Base-by-base conservation (phyloP, 2,329 filamentous ascomycete species). In the Cytospora leucostoma region DNA sequence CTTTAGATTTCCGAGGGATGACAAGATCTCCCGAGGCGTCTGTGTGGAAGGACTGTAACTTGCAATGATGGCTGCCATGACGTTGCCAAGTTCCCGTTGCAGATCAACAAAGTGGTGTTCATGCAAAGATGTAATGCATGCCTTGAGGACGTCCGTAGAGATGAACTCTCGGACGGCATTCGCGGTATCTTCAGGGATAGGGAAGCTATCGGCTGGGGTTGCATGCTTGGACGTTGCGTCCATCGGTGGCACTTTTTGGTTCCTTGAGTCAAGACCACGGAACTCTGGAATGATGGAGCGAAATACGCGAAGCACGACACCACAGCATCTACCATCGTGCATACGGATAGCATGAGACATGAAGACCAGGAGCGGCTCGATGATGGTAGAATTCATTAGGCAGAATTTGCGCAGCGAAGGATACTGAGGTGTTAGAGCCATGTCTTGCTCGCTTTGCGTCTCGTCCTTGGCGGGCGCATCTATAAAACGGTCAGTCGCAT, bases 41-140 rank as follows among this genome's bases (percentile, higher is more conserved):
- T 81, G 72, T 8, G 89, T 93, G 37, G 85, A 76, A 0, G 85
- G 80, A 13, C 86, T 85, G 73, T 97, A 97, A 66, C 90, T 84
- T 10, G 89, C 84, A 70, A 97, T 82, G 66, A 98, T 95, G 4
- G 88, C 85, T 0, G 93, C 93, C 66, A 99, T 97, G 44, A 98
- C 82, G 27, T 88, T 85, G 0, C 93, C 94, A 27, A 99, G 83
- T 58, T 99, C 93, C 73, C 93, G 94, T 71, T 99, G 95, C 66
- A 96, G 86, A 69, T 99, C 95, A 38, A 97, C 93, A 75, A 98
- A 99, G 75, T 98, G 97, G 0, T 92, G 89, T 69, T 99, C 95
- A 76, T 98, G 91, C 57, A 99, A 86, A 2, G 91, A 96, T 1
- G 89, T 91, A 73, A 97, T 91, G 71, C 91, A 94, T 0, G 93